These are phyloP conservation scores for Thielaviopsis musarum DNA, from an alignment of 2,329 filamentous ascomycete species.

Conservation along the genomic window DNA sequence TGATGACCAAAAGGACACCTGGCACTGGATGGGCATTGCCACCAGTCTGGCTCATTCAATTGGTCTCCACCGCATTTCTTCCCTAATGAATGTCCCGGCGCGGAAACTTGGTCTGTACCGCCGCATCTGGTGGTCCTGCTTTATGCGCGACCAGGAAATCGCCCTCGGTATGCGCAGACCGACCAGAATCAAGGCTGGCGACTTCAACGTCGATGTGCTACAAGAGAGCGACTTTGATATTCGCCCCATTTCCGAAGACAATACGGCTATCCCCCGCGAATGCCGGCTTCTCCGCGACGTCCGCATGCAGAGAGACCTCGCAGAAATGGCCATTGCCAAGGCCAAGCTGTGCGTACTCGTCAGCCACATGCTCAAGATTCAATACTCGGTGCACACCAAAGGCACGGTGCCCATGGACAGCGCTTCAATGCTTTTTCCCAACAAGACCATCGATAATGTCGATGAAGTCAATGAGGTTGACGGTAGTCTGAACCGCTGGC, in stretches of 20 bases:
- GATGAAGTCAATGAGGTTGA: constrained; percentile 69
- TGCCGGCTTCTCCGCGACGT: constrained; percentile 57
- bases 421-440: constrained; percentile 81
- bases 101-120: constrained; percentile 76
- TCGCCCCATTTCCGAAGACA: constrained; percentile 45
- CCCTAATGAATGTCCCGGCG: constrained; percentile 54
- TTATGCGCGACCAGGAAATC: constrained; percentile 85
- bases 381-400: constrained; percentile 81
- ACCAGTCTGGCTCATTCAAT: constrained; percentile 88
- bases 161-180: constrained; percentile 87
- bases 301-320: constrained; percentile 59
- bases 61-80: constrained; percentile 73
- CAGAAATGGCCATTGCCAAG: constrained; percentile 80
- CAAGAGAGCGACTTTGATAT: constrained; percentile 73
- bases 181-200: constrained; percentile 80
- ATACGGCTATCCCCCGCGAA: constrained; percentile 49
- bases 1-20: constrained; percentile 93
- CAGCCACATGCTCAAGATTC: constrained; percentile 73
- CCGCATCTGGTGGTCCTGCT: constrained; percentile 94
- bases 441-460: constrained; percentile 68
- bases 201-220: constrained; percentile 88
- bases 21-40: constrained; percentile 97
- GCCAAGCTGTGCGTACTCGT: constrained; percentile 80
- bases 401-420: constrained; percentile 64
- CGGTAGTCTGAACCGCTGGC: constrained; percentile 62